Percentiles rank a stretch among this genome's conserved stretches.
phyloP scores from a whole-genome alignment of 2,329 filamentous ascomycete species.

The Helotiales sp. region DNA sequence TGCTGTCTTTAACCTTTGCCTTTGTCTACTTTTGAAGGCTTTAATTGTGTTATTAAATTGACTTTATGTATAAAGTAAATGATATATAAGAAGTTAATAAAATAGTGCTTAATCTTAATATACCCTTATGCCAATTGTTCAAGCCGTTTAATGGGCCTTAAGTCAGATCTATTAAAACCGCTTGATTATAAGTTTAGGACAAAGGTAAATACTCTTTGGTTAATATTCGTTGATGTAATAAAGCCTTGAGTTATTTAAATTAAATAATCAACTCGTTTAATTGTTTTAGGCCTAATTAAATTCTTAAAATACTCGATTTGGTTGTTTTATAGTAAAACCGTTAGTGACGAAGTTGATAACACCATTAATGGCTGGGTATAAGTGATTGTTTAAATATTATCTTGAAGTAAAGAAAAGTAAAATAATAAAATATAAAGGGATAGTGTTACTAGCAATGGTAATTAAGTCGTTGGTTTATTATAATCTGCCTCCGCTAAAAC shows the following conservation, averaged over 20 bases:
- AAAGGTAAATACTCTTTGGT: no score
- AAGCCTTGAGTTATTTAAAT: no score
- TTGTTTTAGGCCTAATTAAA: no score
- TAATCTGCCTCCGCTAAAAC: neutral
- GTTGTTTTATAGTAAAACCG: neutral
- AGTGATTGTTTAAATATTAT: no score
- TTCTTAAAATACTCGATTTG: neutral
- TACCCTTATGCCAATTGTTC: neutral
- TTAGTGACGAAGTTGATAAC: neutral
- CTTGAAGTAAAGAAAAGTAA: neutral
- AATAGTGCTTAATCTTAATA: neutral
- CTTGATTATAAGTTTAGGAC: neutral
- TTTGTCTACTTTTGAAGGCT: constrained; percentile 1
- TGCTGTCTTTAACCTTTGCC: constrained; percentile 7
- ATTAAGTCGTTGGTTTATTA: neutral
- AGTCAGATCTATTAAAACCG: neutral
- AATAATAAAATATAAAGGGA: neutral
- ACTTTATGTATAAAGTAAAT: constrained; percentile 14
- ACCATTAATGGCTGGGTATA: neutral
- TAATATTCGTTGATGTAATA: neutral
- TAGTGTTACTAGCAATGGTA: neutral
- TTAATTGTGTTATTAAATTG: neutral
- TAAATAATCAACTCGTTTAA: no score
- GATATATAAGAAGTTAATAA: constrained; percentile 5
- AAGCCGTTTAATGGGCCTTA: neutral